A percentile compares a stretch with the other conserved stretches of the same genome.
Evolutionary conservation across 2,329 filamentous ascomycete genomes (phyloP).

Genomic region (Pyricularia grisea): DNA sequence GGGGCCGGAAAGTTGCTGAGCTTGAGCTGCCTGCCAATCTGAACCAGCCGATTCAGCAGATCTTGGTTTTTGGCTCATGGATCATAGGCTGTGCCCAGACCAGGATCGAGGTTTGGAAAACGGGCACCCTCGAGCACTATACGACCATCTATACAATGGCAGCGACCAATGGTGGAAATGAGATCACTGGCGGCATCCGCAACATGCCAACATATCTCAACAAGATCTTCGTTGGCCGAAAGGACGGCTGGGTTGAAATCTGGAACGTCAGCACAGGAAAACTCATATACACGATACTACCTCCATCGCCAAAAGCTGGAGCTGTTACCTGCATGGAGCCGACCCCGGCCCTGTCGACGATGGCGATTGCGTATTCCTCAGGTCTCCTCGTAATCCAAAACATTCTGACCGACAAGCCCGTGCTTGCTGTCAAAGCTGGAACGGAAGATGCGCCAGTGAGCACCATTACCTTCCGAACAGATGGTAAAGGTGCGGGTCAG

Average conservation of each 20-base stretch:
- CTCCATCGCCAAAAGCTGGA: conserved; percentile 62
- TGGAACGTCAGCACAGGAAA: conserved; percentile 95
- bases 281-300: conserved; percentile 80
- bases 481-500: conserved; percentile 78
- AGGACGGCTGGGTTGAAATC: conserved; percentile 86
- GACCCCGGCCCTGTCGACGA: conserved; percentile 70
- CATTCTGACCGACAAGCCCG: conserved; percentile 64
- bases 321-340: conserved; percentile 82
- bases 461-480: conserved; percentile 82
- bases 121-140: conserved; percentile 75
- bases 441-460: conserved; percentile 58
- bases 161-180: conserved; percentile 46
- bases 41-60: conserved; percentile 62
- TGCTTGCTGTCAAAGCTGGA: conserved; percentile 61
- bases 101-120: conserved; percentile 84
- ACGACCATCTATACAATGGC: conserved; percentile 64
- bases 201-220: conserved; percentile 94
- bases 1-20: conserved; percentile 75
- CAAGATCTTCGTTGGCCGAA: conserved; percentile 84
- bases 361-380: conserved; percentile 79
- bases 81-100: conserved; percentile 70
- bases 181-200: conserved; percentile 69
- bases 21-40: conserved; percentile 58
- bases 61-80: conserved; percentile 86
- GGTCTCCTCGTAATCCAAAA: conserved; percentile 76